Evolutionary conservation across 257 asterid genomes (phyloP).

Genomic region (Solanum peruvianum): DNA sequence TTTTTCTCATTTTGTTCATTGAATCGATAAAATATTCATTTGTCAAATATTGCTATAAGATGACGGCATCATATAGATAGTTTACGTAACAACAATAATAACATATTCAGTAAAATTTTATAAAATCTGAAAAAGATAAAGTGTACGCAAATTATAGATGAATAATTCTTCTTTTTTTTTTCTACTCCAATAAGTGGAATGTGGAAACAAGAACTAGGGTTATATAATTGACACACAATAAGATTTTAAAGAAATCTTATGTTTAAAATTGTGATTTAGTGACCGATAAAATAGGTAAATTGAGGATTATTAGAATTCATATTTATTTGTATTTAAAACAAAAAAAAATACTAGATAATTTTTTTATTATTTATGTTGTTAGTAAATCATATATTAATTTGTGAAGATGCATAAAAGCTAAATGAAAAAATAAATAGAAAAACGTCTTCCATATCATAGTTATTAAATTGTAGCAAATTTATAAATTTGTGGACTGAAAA

Average conservation of each 20-base stretch:
- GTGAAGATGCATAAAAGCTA: background rate
- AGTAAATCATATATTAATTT: background rate
- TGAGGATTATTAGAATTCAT: background rate
- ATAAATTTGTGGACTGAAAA: background rate
- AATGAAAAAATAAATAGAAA: background rate
- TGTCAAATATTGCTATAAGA: background rate
- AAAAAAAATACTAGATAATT: background rate
- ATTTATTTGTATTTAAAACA: background rate
- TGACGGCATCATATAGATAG: background rate
- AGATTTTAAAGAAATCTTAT: background rate
- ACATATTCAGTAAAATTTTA: too few relatives aligned
- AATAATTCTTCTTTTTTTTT: background rate
- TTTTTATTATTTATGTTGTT: background rate
- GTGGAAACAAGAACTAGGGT: background rate
- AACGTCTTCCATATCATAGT: background rate
- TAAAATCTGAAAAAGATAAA: rapidly evolving
- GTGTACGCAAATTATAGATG: rapidly evolving
- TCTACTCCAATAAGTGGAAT: background rate
- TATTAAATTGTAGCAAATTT: background rate
- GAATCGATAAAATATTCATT: background rate
- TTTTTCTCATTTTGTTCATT: background rate
- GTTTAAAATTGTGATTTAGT: background rate
- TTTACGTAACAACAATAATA: too few relatives aligned
- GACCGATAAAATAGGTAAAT: background rate
- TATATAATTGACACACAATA: background rate